Base-by-base conservation (phyloP, 1,284 basidiomycete species). In the Cutaneotrichosporon sp. region DNA sequence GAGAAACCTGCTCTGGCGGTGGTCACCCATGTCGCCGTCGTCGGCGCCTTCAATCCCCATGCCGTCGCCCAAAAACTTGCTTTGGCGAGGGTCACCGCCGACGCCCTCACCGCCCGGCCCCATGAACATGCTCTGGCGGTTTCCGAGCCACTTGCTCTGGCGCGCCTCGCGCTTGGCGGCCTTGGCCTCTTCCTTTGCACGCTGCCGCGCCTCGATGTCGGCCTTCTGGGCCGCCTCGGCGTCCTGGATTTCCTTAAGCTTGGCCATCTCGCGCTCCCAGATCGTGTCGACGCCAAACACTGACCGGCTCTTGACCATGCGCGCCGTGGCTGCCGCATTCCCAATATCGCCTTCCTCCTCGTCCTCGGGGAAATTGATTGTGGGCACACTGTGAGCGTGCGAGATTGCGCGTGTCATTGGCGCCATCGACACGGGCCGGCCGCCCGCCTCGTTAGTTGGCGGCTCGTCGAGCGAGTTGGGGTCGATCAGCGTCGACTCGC, bases 211-310 rank as follows among this genome's bases (percentile, higher is more conserved):
- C 41, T 59, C 54, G 15, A 12, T 44, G 23, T 66, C 65, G 18
- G 59, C 59, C 15, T 52, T 55, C 30, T 46, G 58, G n/a, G 52
- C 52, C 43, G 58, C 44, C 40, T 64, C 54, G 8, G 56, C 49
- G 36, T 69, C 68, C 51, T 70, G 58, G 4, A 69, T 64, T 1
- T 55, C 42, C 36, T 63, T 64, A 30, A 74, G 55, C 55, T 71
- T 74, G 22, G 57, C 60, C 66, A 74, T 63, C 50, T 75, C 74
- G 23, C 60, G 62, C 47, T 75, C 68, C 74, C 73, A 76, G 10
- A 75, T 37, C 39, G 64, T 62, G 58, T 74, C 73, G 8, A 70
- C 68, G 8, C 74, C 72, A 51, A 73, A 75, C 0, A 75, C 70
- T 7, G 68, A 73, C 37, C 56, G 59, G 1, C 65, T 65, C 46